A percentile compares a stretch with the other conserved stretches of the same genome.
Evolutionary conservation across 805 yeast species (phyloP).

Genomic region (Kluyveromyces siamensis): DNA sequence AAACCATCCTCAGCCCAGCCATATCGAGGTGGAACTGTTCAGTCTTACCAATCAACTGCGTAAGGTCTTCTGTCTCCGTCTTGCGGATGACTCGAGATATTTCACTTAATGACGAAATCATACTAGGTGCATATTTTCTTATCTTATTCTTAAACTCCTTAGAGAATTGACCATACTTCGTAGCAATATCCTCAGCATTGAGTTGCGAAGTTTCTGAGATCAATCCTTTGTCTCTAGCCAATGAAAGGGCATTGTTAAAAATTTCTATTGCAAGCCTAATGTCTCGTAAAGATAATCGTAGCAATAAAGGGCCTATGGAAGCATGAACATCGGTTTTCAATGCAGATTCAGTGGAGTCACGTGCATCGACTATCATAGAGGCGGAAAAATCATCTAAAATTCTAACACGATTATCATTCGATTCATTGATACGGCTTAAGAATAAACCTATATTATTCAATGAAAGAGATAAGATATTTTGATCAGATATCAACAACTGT

Average conservation of each 20-base stretch:
- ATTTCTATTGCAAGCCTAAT: slow-evolving; percentile 70
- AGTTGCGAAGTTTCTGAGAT: slow-evolving; percentile 10
- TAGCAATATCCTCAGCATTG: slow-evolving; percentile 7
- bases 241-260: slow-evolving; percentile 58
- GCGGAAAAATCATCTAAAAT: slow-evolving; percentile 85
- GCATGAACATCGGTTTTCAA: slow-evolving; percentile 56
- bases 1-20: slow-evolving; percentile 70
- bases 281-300: slow-evolving; percentile 81
- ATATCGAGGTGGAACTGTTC: slow-evolving; percentile 59
- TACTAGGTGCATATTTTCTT: slow-evolving; percentile 61
- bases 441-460: slow-evolving; percentile 82
- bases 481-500: slow-evolving; percentile 63
- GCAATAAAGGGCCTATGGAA: slow-evolving; percentile 68
- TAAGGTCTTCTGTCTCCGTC: slow-evolving; percentile 16
- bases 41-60: slow-evolving; percentile 44
- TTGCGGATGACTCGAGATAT: slow-evolving; percentile 28
- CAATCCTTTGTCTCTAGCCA: slow-evolving; percentile 25
- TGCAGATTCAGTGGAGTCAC: slow-evolving; percentile 52
- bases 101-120: slow-evolving; percentile 31
- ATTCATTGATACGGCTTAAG: slow-evolving; percentile 62
- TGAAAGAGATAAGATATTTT: slow-evolving; percentile 54
- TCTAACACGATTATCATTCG: slow-evolving; percentile 54
- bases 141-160: slow-evolving; percentile 55
- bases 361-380: slow-evolving; percentile 60
- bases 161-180: slow-evolving; percentile 37